Evolutionary conservation across 108 stramenopile species (phyloP).

Genomic region (Nitzschia sp.): DNA sequence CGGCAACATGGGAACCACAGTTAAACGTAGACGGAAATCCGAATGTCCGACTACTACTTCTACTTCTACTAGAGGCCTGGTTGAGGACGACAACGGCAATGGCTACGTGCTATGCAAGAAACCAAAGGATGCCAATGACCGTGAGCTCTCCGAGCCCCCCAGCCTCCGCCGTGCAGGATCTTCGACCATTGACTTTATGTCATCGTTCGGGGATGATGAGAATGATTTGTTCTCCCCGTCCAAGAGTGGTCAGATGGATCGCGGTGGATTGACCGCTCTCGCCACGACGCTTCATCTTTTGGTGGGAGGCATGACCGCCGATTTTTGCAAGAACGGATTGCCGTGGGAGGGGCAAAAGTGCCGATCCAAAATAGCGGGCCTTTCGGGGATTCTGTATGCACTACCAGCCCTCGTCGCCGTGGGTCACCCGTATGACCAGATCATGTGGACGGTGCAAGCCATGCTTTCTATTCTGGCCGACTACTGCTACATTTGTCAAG

Average conservation of each 20-base stretch:
- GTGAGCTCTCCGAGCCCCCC: background rate
- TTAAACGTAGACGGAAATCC: no score
- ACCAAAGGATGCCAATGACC: background rate
- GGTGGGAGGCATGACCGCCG: slow-evolving; percentile 5
- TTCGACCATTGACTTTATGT: slow-evolving; percentile 4
- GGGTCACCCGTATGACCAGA: slow-evolving; percentile 9
- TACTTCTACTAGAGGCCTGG: no score
- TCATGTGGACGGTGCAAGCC: slow-evolving; percentile 21
- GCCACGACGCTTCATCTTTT: background rate
- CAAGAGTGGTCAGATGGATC: background rate
- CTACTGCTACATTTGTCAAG: slow-evolving; percentile 13
- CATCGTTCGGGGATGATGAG: background rate
- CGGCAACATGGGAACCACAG: no score
- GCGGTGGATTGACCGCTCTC: background rate
- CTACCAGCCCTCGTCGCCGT: slow-evolving; percentile 14
- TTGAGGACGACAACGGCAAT: background rate
- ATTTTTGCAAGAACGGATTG: slow-evolving; percentile 23
- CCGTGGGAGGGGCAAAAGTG: slow-evolving; percentile 21
- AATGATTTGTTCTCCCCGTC: background rate
- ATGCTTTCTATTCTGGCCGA: slow-evolving; percentile 25
- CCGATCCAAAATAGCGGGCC: slow-evolving; percentile 18
- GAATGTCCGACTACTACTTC: no score
- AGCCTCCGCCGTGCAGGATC: slow-evolving; percentile 11
- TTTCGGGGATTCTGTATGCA: slow-evolving; percentile 15
- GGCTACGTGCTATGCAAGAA: no score